A percentile compares a stretch with the other conserved stretches of the same genome.
Evolutionary conservation across 2,329 filamentous ascomycete species (phyloP).

Genomic region (Talaromyces sp.): DNA sequence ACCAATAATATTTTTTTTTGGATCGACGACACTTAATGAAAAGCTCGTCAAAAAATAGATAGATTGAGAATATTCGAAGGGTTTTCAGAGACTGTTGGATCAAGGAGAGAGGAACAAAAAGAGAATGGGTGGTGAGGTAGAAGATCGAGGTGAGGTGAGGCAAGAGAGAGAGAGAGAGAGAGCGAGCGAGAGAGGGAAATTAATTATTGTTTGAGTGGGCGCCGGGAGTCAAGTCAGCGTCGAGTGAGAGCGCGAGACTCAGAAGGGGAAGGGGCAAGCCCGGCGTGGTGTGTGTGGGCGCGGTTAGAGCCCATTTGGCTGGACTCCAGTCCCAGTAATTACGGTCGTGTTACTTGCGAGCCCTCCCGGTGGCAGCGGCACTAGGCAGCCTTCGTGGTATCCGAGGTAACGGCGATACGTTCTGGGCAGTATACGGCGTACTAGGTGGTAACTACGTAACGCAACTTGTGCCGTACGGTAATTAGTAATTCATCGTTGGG

Average conservation of each 20-base stretch:
- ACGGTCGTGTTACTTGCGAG: not conserved
- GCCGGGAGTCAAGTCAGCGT: slow-evolving; percentile 12
- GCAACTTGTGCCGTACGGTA: too few species aligned
- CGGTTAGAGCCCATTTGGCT: not conserved
- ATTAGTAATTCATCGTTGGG: not conserved
- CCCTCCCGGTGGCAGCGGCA: not conserved
- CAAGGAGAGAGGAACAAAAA: slow-evolving; percentile 12
- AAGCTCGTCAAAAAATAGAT: slow-evolving; percentile 42
- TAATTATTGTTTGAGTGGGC: slow-evolving; percentile 12
- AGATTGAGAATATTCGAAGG: slow-evolving; percentile 22
- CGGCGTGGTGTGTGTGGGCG: not conserved
- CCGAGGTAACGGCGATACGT: slow-evolving; percentile 6
- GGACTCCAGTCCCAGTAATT: not conserved
- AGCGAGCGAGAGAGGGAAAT: slow-evolving; percentile 7
- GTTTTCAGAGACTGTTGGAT: slow-evolving; percentile 18
- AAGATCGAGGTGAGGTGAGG: slow-evolving; percentile 20
- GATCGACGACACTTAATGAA: slow-evolving; percentile 51
- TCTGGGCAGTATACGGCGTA: too few species aligned
- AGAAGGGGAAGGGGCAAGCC: not conserved
- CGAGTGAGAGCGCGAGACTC: slow-evolving; percentile 3
- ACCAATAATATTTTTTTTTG: slow-evolving; percentile 24
- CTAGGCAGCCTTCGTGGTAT: not conserved
- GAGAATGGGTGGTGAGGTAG: slow-evolving; percentile 18
- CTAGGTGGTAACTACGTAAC: not conserved
- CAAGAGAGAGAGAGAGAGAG: slow-evolving; percentile 13